A percentile compares a stretch with the other conserved stretches of the same genome.
These are phyloP conservation scores for Pyrus pyrifolia DNA, from an alignment of 306 rosid species.

Conservation along the genomic window DNA sequence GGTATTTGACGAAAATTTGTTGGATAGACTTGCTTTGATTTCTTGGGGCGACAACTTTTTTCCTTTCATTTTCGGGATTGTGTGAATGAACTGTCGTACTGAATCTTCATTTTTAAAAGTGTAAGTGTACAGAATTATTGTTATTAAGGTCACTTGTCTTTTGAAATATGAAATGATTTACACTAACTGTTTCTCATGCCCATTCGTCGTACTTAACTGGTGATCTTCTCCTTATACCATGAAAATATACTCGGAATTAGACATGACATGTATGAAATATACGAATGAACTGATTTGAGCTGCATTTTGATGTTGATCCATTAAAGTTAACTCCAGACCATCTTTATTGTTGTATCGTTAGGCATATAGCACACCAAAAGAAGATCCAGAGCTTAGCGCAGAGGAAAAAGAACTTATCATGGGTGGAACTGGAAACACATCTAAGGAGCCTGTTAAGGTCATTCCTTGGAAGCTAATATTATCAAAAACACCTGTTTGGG, in stretches of 20 bases:
- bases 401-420: constrained; percentile 63
- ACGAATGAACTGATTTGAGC: constrained; percentile 7
- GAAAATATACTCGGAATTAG: background rate
- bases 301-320: constrained; percentile 3
- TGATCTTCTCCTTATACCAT: background rate
- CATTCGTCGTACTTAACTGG: background rate
- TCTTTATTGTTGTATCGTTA: constrained; percentile 25
- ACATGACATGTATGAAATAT: background rate
- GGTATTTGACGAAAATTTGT: background rate
- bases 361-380: constrained; percentile 92
- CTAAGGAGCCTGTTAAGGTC: constrained; percentile 71
- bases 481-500: constrained; percentile 97
- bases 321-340: background rate
- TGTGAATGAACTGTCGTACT: background rate
- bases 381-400: constrained; percentile 58
- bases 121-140: background rate
- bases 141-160: background rate
- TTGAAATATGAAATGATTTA: background rate
- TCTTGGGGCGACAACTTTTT: background rate
- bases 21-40: background rate
- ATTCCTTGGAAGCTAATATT: constrained; percentile 93
- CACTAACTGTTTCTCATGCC: background rate
- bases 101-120: background rate
- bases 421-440: constrained; percentile 61
- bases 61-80: background rate